Conservation (phyloP, 306 rosid species). For the Trifolium dubium region DNA sequence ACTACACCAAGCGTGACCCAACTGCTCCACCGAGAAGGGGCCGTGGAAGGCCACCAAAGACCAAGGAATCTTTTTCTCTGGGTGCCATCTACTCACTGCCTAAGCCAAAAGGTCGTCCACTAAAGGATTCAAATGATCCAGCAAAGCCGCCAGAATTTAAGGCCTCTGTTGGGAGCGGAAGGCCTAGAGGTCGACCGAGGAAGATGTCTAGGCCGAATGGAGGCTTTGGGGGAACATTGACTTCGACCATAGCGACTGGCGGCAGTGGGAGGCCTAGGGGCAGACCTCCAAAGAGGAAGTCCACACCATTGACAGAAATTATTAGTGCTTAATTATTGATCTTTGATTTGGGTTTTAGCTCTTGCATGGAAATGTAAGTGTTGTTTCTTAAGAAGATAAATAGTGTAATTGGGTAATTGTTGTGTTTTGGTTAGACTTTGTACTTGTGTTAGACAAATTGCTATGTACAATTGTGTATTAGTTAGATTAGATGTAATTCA, state of each 20-base stretch:
- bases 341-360: conserved; percentile 19
- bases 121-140: conserved; percentile 62
- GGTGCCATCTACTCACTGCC: neutral
- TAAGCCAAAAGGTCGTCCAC: conserved; percentile 69
- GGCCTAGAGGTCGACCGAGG: conserved; percentile 78
- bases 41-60: conserved; percentile 80
- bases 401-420: conserved; percentile 25
- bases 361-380: conserved; percentile 35
- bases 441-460: neutral
- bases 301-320: conserved; percentile 48
- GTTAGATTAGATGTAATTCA: conserved; percentile 3
- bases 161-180: conserved; percentile 46
- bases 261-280: conserved; percentile 61
- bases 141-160: conserved; percentile 50
- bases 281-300: conserved; percentile 75
- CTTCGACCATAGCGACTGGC: fast-evolving
- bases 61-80: conserved; percentile 38
- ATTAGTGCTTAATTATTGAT: conserved; percentile 52
- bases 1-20: conserved; percentile 65
- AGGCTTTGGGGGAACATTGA: conserved; percentile 2
- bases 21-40: conserved; percentile 75
- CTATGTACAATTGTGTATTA: conserved; percentile 41
- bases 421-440: conserved; percentile 8
- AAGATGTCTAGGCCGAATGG: conserved; percentile 57
- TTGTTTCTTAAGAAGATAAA: neutral